Base-by-base conservation (phyloP, 331 rosid species). In the Arachis monticola region DNA sequence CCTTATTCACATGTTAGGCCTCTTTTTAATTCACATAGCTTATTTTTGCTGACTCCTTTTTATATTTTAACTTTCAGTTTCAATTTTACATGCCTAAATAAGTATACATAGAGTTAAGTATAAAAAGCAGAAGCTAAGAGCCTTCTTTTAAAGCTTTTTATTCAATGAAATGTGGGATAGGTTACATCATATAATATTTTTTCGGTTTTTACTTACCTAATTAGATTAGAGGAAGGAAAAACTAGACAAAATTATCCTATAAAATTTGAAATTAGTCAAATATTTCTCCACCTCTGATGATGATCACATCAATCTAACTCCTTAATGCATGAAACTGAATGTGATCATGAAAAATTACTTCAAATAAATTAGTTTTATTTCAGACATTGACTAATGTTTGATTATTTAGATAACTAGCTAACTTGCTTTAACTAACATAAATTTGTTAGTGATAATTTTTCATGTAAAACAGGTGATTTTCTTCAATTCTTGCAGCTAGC, bases 341-440 rank as follows among this genome's bases (percentile, higher is more conserved):
- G 50, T 57, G 61, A 46, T 66, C n/a, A 67, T 72, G 73, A 72
- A 56, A 40, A 2, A 9, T 5, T 27, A 35, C 56, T 55, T 71
- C 70, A 60, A 48, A 8, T n/a, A 40, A 40, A 61, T 41, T 59
- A 77, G 5, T 22, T 17, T 17, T 17, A 17, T 17, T 17, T 17
- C 22, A 17, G 22, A 17, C 22, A 17, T 17, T 17, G 22, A 17
- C 22, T 17, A 17, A 17, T 17, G 22, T 17, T 17, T 17, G 22
- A 17, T 17, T 17, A 17, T 17, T 17, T 17, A 17, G 22, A 17
- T 17, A 17, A 17, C 22, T 17, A 17, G 22, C 22, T 17, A 17
- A 17, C 22, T 17, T 17, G 22, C 22, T 17, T 17, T 17, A 17
- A 17, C 22, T 17, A 17, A 17, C 22, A 17, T 17, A 17, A 17